Evolutionary conservation across 176 grass and related monocot genomes (phyloP), one percentile per base, ranked within the genome.

Genomic region (Oryza australiensis): DNA sequence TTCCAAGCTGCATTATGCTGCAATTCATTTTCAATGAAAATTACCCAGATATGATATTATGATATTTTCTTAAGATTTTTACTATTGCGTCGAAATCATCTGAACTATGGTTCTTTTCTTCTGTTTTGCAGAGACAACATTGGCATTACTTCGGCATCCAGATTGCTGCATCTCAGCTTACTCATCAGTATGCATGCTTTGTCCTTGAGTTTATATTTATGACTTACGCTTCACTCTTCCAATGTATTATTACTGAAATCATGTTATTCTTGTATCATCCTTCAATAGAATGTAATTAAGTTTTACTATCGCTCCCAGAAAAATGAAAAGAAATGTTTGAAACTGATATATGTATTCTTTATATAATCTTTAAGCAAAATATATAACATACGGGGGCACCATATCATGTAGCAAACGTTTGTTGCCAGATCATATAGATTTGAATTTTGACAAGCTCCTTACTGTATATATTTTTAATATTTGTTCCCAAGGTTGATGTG

Each of bases 141-240:
- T 99, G 80, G 89, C 97, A 89, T 87, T 99, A 77, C 93, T 99
- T 81, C 85, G 97, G 7, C 93, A 95, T 95, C 96, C 97, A 22
- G 97, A 99, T 88, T 99, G 97, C 53, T 99, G 93, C 78, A 95
- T 99, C 66, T 99, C 93, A 87, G 93, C 91, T 72, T 95, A 99
- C 53, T 99, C 97, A 68, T 92, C 93, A 38, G 97, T 99, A 94
- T 62, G 89, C 6, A 35, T 70, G 32, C 40, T 64, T 68, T 34
- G 30, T 80, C 12, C 27, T 87, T 88, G 16, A 72, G 4, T 80
- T 81, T 82, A 27, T 82, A 59, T 42, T 76, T 8, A 14, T 68
- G 37, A 68, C 26, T 40, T 67, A 28, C 29, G 29, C n/a, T 59
- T 3, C 18, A 77, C 76, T 23, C 7, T 51, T 76, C 28, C 2